Evolutionary conservation across 257 asterid genomes (phyloP).

Genomic region (Nicotiana sylvestris): DNA sequence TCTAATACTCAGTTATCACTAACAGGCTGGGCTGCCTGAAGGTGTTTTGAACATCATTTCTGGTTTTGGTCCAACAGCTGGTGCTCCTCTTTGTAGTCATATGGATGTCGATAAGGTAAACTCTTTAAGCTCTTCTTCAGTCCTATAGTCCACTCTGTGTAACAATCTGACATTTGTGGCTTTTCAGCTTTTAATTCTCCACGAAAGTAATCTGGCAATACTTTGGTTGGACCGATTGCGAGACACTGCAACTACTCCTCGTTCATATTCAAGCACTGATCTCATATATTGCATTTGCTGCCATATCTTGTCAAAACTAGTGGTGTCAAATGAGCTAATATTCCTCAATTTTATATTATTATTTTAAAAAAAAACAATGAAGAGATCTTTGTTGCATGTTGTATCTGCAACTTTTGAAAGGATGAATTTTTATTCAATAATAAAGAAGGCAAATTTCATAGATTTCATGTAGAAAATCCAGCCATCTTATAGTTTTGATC

Average conservation of each 20-base stretch:
- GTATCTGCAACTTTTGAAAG: background rate
- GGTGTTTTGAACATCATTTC: constrained; percentile 88
- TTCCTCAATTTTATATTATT: background rate
- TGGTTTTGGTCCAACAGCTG: constrained; percentile 93
- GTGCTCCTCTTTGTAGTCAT: constrained; percentile 92
- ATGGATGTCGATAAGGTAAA: constrained; percentile 98
- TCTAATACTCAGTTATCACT: constrained; percentile 1
- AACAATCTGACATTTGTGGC: background rate
- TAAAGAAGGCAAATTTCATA: background rate
- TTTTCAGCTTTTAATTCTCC: background rate
- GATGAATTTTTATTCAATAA: background rate
- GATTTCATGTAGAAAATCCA: background rate
- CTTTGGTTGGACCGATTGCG: background rate
- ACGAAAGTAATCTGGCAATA: background rate
- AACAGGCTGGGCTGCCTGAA: constrained; percentile 92
- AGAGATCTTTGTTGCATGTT: background rate
- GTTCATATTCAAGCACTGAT: background rate
- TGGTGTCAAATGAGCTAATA: background rate
- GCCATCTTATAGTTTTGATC: background rate
- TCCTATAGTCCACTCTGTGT: background rate
- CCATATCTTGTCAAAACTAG: background rate
- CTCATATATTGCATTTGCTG: background rate
- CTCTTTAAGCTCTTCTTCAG: background rate
- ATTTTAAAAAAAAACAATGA: background rate
- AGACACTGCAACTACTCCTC: background rate